These are phyloP conservation scores for Emergomyces africanus DNA, from an alignment of 2,329 filamentous ascomycete genomes.

Conservation along the genomic window DNA sequence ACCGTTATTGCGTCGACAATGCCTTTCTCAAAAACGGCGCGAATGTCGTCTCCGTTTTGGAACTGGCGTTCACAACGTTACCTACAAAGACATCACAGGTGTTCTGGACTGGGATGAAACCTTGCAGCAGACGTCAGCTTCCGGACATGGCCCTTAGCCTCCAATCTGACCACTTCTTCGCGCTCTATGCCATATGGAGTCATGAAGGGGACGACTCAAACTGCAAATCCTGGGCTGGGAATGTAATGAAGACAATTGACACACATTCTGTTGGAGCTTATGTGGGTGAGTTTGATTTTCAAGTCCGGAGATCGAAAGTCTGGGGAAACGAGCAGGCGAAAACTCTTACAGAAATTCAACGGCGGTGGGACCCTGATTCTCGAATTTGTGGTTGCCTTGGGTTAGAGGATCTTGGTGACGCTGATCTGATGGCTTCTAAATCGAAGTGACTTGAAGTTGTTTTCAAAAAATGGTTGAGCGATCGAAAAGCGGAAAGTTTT, in stretches of 20 bases:
- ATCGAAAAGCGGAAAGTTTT: too few species aligned
- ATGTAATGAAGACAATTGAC: slow-evolving; percentile 30
- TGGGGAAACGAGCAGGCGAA: slow-evolving; percentile 27
- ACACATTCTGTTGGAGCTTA: slow-evolving; percentile 37
- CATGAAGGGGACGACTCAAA: slow-evolving; percentile 32
- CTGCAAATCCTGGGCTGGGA: slow-evolving; percentile 35
- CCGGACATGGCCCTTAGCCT: slow-evolving; percentile 43
- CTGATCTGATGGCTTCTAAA: background rate
- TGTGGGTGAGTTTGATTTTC: slow-evolving; percentile 44
- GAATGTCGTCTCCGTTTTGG: slow-evolving; percentile 34
- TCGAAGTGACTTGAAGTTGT: background rate
- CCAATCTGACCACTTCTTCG: slow-evolving; percentile 46
- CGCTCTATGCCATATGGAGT: slow-evolving; percentile 41
- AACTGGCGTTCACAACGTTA: slow-evolving; percentile 34
- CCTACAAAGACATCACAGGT: slow-evolving; percentile 35
- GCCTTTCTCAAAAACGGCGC: slow-evolving; percentile 37
- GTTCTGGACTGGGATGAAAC: slow-evolving; percentile 41
- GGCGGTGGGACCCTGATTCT: background rate
- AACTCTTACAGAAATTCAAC: background rate
- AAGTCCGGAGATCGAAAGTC: slow-evolving; percentile 34
- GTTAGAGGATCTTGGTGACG: background rate
- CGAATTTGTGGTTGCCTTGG: background rate
- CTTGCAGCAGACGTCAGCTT: slow-evolving; percentile 30
- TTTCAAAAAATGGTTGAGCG: background rate
- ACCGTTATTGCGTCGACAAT: slow-evolving; percentile 41